These are phyloP conservation scores for Fraxinus nigra DNA, from an alignment of 305 asterid genomes.

Conservation along the genomic window DNA sequence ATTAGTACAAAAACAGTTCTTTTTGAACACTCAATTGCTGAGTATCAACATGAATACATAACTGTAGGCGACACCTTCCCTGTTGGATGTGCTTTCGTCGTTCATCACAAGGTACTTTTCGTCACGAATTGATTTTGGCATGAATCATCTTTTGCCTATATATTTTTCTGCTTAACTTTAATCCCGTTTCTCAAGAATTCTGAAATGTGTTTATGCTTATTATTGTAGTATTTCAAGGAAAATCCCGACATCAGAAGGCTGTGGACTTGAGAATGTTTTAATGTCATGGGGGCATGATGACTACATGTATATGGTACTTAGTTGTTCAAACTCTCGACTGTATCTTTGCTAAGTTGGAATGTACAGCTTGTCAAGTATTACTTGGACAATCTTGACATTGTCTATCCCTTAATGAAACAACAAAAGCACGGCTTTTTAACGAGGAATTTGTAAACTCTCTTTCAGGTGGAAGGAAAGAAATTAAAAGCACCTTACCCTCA, in stretches of 20 bases:
- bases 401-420: too few relatives aligned
- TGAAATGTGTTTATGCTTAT: neutral
- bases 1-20: neutral
- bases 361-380: neutral
- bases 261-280: conserved; percentile 56
- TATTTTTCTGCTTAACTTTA: too few relatives aligned
- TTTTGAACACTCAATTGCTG: neutral
- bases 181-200: neutral
- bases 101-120: conserved; percentile 40
- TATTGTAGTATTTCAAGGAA: neutral
- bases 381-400: too few relatives aligned
- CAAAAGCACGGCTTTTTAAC: too few relatives aligned
- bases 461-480: conserved; percentile 41
- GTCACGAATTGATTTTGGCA: neutral
- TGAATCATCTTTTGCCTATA: neutral
- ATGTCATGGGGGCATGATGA: conserved; percentile 68
- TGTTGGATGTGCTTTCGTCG: conserved; percentile 53
- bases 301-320: conserved; percentile 50
- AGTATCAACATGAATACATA: neutral
- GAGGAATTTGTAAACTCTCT: neutral
- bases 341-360: neutral
- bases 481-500: conserved; percentile 35
- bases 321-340: neutral
- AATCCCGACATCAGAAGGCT: conserved; percentile 26
- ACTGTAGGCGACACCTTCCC: conserved; percentile 46